A percentile compares a stretch with the other conserved stretches of the same genome.
Evolutionary conservation across 495 filamentous ascomycete species (phyloP).

Genomic region (Aspergillus hancockii): DNA sequence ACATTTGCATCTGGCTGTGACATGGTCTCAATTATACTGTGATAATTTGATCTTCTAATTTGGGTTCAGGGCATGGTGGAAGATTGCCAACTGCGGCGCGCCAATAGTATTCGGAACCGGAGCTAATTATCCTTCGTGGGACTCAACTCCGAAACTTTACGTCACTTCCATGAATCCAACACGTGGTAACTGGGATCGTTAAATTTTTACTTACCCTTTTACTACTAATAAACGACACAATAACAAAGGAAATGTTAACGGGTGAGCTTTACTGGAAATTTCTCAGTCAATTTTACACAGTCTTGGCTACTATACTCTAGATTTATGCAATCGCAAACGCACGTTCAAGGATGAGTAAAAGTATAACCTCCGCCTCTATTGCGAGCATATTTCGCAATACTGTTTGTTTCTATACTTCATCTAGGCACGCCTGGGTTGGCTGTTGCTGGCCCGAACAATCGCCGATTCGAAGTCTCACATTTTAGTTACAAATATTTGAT

Average conservation of each 20-base stretch:
- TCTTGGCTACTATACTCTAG: neutral
- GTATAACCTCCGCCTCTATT: neutral
- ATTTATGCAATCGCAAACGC: too few relatives aligned
- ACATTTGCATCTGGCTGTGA: conserved; percentile 20
- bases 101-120: neutral
- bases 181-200: too few relatives aligned
- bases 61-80: too few relatives aligned
- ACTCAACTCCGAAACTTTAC: neutral
- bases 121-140: neutral
- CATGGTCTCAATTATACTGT: conserved; percentile 15
- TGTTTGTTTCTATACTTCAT: neutral
- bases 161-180: neutral
- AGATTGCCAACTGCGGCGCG: neutral
- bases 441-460: neutral
- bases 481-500: neutral
- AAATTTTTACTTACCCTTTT: too few relatives aligned
- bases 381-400: neutral
- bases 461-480: neutral
- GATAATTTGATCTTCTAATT: neutral
- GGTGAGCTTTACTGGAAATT: too few relatives aligned
- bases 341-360: neutral
- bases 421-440: neutral
- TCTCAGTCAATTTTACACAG: neutral
- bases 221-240: too few relatives aligned
- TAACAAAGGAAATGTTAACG: too few relatives aligned